Conservation (phyloP, 441 rosid species). For the Euphorbia celastroides region DNA sequence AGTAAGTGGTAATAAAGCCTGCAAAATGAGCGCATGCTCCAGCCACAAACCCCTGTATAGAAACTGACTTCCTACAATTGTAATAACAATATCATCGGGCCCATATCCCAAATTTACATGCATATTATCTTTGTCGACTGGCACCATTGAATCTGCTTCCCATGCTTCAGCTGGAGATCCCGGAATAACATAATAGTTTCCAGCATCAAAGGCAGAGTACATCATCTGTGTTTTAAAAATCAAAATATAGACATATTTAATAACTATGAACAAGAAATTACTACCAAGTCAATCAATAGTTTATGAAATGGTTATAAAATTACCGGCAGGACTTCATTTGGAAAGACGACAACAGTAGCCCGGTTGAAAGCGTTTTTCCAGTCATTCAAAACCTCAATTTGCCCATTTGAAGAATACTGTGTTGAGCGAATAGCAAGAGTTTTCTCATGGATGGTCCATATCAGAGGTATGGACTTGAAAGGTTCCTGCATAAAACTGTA, state of each 20-base stretch:
- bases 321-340: slow-evolving; percentile 76
- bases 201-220: slow-evolving; percentile 76
- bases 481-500: slow-evolving; percentile 95
- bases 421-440: slow-evolving; percentile 62
- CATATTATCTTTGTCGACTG: slow-evolving; percentile 23
- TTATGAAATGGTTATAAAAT: slow-evolving; percentile 10
- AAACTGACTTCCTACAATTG: slow-evolving; percentile 77
- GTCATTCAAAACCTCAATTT: slow-evolving; percentile 52
- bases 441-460: slow-evolving; percentile 72
- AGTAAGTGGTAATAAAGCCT: slow-evolving; percentile 62
- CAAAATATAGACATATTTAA: not conserved
- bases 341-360: slow-evolving; percentile 84
- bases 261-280: no score
- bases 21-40: slow-evolving; percentile 83
- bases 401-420: slow-evolving; percentile 58
- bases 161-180: slow-evolving; percentile 77
- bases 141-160: slow-evolving; percentile 37
- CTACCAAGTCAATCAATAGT: no score
- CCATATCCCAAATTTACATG: slow-evolving; percentile 40
- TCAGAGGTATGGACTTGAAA: slow-evolving; percentile 80
- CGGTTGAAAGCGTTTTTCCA: slow-evolving; percentile 83
- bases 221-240: slow-evolving; percentile 46
- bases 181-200: slow-evolving; percentile 85
- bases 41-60: slow-evolving; percentile 92
- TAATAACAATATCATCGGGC: slow-evolving; percentile 51